Conservation (phyloP, 192 early-diverging fungal genomes). For the Linnemannia schmuckeri region DNA sequence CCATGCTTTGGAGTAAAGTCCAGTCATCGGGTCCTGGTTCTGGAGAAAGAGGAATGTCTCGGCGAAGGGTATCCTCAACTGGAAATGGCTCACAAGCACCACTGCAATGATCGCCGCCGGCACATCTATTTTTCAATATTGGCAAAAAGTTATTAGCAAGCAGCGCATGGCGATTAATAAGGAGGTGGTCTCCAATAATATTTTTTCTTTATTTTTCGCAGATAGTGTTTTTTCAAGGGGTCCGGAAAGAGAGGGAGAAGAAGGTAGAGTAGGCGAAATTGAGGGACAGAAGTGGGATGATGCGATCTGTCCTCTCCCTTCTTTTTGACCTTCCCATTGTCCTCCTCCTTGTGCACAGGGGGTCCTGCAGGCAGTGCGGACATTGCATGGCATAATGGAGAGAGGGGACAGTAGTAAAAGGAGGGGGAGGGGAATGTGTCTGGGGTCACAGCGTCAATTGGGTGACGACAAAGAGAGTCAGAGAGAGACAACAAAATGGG, state of each 20-base stretch:
- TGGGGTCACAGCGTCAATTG: slow-evolving; percentile 5
- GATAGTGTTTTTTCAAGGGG: background rate
- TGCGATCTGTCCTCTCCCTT: background rate
- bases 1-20: slow-evolving; percentile 67
- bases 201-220: background rate
- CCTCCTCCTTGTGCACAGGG: background rate
- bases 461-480: background rate
- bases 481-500: background rate
- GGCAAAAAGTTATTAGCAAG: background rate
- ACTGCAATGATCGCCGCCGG: slow-evolving; percentile 54
- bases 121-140: slow-evolving; percentile 42
- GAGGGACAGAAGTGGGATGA: background rate
- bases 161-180: background rate
- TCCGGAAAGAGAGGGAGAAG: background rate
- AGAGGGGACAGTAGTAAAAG: background rate
- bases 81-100: slow-evolving; percentile 52
- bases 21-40: slow-evolving; percentile 46
- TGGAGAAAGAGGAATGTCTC: slow-evolving; percentile 52
- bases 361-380: background rate
- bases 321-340: background rate
- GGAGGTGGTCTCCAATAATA: background rate
- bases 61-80: slow-evolving; percentile 26
- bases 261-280: background rate
- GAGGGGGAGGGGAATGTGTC: background rate
- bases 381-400: background rate